A percentile compares a stretch with the other conserved stretches of the same genome.
phyloP scores from a whole-genome alignment of 2,329 filamentous ascomycete genomes.

The Trichoderma hamatum region DNA sequence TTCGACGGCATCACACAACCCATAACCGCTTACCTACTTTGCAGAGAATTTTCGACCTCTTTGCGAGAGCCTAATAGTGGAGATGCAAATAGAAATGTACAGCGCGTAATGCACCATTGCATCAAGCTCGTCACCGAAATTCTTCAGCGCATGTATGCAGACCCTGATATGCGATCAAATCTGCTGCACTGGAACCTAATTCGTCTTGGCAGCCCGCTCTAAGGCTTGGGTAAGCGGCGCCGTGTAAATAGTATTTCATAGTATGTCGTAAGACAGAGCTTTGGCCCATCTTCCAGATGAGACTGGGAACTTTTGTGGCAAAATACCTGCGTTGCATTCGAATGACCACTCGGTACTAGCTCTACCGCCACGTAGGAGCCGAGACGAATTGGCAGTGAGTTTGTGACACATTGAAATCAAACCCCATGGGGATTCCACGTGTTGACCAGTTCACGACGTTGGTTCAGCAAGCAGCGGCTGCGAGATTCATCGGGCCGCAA shows the following conservation, averaged over 20 bases:
- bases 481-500: conserved; percentile 13
- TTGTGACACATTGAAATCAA: conserved; percentile 19
- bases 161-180: background rate
- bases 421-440: conserved; percentile 25
- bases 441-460: conserved; percentile 17
- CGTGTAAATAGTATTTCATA: background rate
- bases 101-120: background rate
- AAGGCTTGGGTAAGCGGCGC: background rate
- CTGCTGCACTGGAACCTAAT: conserved; percentile 1
- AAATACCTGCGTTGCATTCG: conserved; percentile 29
- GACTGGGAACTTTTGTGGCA: conserved; percentile 33
- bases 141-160: background rate
- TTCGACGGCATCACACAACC: conserved; percentile 20
- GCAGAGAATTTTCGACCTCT: background rate
- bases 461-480: background rate
- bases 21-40: background rate
- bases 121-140: background rate
- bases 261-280: background rate
- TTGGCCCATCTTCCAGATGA: background rate
- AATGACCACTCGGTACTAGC: conserved; percentile 7
- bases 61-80: background rate
- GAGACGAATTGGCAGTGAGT: background rate
- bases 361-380: conserved; percentile 1
- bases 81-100: background rate
- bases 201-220: background rate